Evolutionary conservation across 2,329 filamentous ascomycete genomes (phyloP).

Genomic region (Colletotrichum sp.): DNA sequence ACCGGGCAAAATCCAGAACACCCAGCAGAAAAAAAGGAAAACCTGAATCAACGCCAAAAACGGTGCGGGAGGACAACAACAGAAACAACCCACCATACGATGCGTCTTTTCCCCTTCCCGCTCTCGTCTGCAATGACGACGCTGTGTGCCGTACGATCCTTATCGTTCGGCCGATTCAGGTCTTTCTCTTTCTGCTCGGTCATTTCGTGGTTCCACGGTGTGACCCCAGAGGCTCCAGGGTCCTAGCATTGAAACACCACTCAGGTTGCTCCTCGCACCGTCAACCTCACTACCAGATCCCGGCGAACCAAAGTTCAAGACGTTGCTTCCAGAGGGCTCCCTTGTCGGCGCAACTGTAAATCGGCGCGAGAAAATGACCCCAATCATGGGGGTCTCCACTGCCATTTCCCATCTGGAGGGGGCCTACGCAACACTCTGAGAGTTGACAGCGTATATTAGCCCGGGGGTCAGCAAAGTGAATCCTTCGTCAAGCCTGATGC

Average conservation of each 20-base stretch:
- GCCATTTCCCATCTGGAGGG: conserved; percentile 8
- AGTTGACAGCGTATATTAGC: background rate
- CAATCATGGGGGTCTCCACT: conserved; percentile 15
- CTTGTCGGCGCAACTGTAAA: conserved; percentile 1
- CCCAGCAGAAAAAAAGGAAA: background rate
- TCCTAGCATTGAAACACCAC: background rate
- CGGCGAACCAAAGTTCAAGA: background rate
- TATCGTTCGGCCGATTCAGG: conserved; percentile 9
- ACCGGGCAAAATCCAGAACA: background rate
- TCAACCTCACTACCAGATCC: background rate
- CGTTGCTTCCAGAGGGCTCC: background rate
- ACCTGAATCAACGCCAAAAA: background rate
- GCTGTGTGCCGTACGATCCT: background rate
- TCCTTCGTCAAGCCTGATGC: background rate
- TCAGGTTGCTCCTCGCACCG: background rate
- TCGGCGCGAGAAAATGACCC: conserved; percentile 9
- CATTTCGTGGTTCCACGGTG: conserved; percentile 13
- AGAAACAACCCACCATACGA: background rate
- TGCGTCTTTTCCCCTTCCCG: background rate
- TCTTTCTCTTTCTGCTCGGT: background rate
- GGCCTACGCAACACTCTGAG: background rate
- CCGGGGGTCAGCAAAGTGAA: background rate
- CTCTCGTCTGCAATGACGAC: background rate
- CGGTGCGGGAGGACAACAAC: background rate
- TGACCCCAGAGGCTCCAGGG: background rate